Evolutionary conservation across 306 rosid species (phyloP).

Genomic region (Boehmeria nivea): DNA sequence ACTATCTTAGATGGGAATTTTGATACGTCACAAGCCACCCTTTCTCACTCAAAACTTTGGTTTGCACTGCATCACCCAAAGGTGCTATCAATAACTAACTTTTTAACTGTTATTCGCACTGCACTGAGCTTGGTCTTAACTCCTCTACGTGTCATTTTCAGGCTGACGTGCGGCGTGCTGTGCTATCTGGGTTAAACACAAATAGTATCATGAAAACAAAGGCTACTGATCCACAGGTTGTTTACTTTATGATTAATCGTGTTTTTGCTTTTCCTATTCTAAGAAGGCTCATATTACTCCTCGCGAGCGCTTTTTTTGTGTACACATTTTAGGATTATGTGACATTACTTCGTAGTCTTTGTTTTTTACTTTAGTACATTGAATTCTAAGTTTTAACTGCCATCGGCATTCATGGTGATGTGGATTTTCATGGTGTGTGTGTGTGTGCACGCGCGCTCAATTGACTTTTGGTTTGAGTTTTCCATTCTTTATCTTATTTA

Average conservation of each 20-base stretch:
- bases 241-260: background rate
- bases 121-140: background rate
- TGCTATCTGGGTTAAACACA: slow-evolving; percentile 47
- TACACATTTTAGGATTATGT: no score
- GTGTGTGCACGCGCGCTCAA: background rate
- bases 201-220: slow-evolving; percentile 42
- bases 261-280: background rate
- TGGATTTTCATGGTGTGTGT: background rate
- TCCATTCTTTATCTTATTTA: background rate
- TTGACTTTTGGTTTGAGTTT: background rate
- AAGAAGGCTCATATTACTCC: no score
- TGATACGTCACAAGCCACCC: slow-evolving; percentile 35
- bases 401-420: background rate
- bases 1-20: slow-evolving; percentile 59
- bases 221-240: slow-evolving; percentile 55
- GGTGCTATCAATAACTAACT: slow-evolving; percentile 33
- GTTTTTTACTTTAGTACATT: background rate
- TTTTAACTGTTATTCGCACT: slow-evolving; percentile 6
- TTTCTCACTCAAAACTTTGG: slow-evolving; percentile 66
- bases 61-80: slow-evolving; percentile 80
- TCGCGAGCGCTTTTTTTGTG: no score
- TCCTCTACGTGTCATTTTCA: slow-evolving; percentile 20
- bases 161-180: slow-evolving; percentile 77
- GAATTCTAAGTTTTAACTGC: background rate
- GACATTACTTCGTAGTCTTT: background rate